phyloP scores from a whole-genome alignment of 768 basidiomycete genomes.

The Termitomyces heimii region DNA sequence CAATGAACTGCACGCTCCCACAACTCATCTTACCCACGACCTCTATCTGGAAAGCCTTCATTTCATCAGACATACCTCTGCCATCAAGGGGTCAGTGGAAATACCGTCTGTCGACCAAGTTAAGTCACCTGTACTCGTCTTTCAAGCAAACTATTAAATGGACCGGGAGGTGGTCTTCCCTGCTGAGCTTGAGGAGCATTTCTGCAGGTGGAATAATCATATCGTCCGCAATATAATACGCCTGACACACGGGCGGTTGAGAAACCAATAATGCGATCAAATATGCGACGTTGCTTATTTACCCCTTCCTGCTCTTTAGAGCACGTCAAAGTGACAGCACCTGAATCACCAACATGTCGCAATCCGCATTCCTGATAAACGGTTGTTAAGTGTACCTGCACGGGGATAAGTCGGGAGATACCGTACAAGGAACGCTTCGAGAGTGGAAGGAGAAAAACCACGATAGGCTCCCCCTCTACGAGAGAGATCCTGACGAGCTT shows the following conservation, averaged over 20 bases:
- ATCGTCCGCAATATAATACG: no score
- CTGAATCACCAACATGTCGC: not conserved
- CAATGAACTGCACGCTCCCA: no score
- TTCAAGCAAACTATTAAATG: no score
- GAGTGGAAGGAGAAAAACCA: not conserved
- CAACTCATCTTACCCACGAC: no score
- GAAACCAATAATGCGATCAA: no score
- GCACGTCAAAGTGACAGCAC: not conserved
- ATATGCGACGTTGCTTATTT: not conserved
- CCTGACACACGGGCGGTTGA: no score
- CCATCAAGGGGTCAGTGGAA: no score
- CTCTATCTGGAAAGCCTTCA: no score
- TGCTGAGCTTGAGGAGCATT: not conserved
- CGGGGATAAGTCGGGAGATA: no score
- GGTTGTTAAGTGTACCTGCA: not conserved
- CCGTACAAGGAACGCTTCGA: conserved; percentile 6
- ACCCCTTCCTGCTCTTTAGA: not conserved
- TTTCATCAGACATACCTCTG: no score
- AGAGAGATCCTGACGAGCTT: conserved; percentile 5
- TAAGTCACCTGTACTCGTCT: not conserved
- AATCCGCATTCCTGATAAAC: not conserved
- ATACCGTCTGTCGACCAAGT: no score
- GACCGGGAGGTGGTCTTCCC: no score
- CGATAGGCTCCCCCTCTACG: conserved; percentile 8
- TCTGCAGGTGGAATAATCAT: not conserved